Evolutionary conservation across 2,329 filamentous ascomycete genomes (phyloP).

Genomic region (Hypoxylon rubiginosum): DNA sequence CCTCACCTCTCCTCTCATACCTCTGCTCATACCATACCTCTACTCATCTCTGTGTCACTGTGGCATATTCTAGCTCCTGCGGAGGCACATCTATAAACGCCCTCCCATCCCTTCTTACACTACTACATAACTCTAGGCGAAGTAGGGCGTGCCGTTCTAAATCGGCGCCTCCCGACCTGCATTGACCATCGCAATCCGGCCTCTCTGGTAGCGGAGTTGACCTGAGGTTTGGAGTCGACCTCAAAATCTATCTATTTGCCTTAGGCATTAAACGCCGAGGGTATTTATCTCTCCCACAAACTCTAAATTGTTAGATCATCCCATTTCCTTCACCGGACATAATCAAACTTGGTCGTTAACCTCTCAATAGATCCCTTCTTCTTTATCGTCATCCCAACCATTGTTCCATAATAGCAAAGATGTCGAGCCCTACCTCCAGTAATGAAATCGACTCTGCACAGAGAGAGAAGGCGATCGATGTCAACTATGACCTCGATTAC

Average conservation of each 20-base stretch:
- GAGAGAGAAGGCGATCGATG: conserved; percentile 31
- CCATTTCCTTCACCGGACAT: conserved; percentile 1
- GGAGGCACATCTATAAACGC: conserved; percentile 25
- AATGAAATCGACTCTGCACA: conserved; percentile 33
- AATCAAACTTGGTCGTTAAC: background rate
- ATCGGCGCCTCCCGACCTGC: conserved; percentile 32
- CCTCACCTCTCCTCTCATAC: conserved; percentile 5
- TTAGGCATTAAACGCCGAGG: background rate
- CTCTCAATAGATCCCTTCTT: background rate
- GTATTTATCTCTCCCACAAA: conserved; percentile 5
- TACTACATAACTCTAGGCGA: background rate
- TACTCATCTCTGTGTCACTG: conserved; percentile 19
- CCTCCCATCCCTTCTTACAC: conserved; percentile 11
- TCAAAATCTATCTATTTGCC: conserved; percentile 9
- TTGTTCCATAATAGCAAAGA: conserved; percentile 14
- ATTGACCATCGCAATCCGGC: conserved; percentile 2
- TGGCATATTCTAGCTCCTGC: conserved; percentile 21
- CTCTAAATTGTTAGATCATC: conserved; percentile 10
- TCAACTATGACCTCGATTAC: conserved; percentile 40
- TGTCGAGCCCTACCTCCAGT: conserved; percentile 32
- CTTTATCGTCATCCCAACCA: background rate
- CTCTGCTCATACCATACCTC: conserved; percentile 19
- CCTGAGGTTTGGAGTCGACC: conserved; percentile 25
- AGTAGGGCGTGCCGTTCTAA: background rate
- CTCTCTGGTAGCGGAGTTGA: conserved; percentile 26